Conservation (phyloP, 371 early-diverging fungal species). For the Chytridium lagenaria region DNA sequence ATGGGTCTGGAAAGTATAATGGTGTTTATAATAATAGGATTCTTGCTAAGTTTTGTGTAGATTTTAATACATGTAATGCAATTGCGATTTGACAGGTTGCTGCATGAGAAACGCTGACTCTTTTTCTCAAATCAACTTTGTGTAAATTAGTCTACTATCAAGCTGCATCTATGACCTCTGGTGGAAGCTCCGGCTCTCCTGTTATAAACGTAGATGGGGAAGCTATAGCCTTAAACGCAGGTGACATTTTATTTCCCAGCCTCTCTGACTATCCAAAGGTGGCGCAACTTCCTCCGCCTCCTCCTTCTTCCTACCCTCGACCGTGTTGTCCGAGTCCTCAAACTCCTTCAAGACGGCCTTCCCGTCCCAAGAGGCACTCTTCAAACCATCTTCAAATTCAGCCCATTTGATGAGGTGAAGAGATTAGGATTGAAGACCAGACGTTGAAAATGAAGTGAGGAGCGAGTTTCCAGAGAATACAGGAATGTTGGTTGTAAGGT, state of each 20-base stretch:
- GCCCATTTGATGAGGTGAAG: constrained; percentile 49
- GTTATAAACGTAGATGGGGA: constrained; percentile 91
- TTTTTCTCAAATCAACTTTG: too few relatives aligned
- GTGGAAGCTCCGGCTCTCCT: constrained; percentile 76
- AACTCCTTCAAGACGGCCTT: constrained; percentile 68
- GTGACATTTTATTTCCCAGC: constrained; percentile 32
- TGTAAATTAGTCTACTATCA: constrained; percentile 49
- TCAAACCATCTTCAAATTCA: constrained; percentile 58
- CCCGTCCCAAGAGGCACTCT: constrained; percentile 85
- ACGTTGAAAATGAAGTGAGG: constrained; percentile 74
- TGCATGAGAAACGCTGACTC: too few relatives aligned
- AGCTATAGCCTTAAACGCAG: constrained; percentile 90
- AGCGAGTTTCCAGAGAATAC: constrained; percentile 73
- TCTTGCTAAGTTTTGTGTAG: constrained; percentile 3
- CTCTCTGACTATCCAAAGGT: constrained; percentile 10
- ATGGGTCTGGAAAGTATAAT: constrained; percentile 48
- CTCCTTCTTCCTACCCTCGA: constrained; percentile 86
- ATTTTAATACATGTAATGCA: constrained; percentile 52
- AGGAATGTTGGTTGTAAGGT: constrained; percentile 75
- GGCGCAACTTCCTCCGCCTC: constrained; percentile 70
- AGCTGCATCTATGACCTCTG: constrained; percentile 56
- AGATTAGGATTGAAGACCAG: constrained; percentile 44
- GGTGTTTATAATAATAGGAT: constrained; percentile 16
- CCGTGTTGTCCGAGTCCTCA: constrained; percentile 79
- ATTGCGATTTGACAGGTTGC: too few relatives aligned